Conservation (phyloP, 768 basidiomycete species). For the Termitomyces sp. region DNA sequence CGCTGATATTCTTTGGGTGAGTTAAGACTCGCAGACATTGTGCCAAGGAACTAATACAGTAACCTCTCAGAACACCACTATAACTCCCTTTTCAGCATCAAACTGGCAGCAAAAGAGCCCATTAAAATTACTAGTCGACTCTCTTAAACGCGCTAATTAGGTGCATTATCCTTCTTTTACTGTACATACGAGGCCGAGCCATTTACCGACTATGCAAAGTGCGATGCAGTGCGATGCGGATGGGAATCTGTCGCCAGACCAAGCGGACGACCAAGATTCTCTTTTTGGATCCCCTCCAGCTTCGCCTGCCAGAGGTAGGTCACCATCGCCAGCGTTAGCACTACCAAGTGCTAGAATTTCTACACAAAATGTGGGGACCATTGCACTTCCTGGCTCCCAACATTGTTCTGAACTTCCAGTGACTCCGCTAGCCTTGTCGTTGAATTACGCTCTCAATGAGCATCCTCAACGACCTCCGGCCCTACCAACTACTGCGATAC, state of each 20-base stretch:
- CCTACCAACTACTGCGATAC: conserved; percentile 13
- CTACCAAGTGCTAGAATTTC: conserved; percentile 47
- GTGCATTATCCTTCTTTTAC: conserved; percentile 7
- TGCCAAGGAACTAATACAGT: not conserved
- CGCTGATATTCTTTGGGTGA: not conserved
- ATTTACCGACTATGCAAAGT: conserved; percentile 12
- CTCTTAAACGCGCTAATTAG: conserved; percentile 12
- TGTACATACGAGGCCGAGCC: not conserved
- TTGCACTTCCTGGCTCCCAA: conserved; percentile 97
- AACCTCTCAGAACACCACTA: not conserved
- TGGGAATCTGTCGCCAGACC: conserved; percentile 5
- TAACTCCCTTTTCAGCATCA: not conserved
- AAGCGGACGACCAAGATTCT: conserved; percentile 57
- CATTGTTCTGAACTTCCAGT: conserved; percentile 82
- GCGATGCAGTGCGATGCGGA: conserved; percentile 17
- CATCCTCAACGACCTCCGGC: conserved; percentile 37
- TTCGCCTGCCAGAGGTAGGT: conserved; percentile 71
- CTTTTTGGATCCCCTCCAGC: conserved; percentile 83
- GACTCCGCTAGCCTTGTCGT: conserved; percentile 71
- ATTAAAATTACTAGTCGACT: not conserved
- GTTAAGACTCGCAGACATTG: not conserved
- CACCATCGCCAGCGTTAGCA: conserved; percentile 58
- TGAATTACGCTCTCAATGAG: conserved; percentile 31
- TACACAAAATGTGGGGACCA: conserved; percentile 92
- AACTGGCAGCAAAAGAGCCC: conserved; percentile 1